Conservation (phyloP, 495 filamentous ascomycete species). For the Penicillium longicatenatum region DNA sequence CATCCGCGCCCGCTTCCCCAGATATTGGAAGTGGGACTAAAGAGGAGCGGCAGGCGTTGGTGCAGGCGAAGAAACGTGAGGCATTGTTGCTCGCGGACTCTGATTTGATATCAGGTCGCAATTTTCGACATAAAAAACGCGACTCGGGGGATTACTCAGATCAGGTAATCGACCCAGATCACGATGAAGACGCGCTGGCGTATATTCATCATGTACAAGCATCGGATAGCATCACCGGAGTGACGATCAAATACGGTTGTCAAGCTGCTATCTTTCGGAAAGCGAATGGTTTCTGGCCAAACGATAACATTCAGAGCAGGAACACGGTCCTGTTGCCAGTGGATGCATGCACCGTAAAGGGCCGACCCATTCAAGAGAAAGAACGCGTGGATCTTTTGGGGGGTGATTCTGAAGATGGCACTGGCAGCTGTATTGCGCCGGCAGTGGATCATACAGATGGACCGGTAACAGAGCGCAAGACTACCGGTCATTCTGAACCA, state of each 20-base stretch:
- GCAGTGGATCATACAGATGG: constrained; percentile 25
- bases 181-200: constrained; percentile 73
- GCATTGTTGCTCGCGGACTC: constrained; percentile 58
- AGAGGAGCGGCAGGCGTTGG: constrained; percentile 57
- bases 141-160: constrained; percentile 56
- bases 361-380: constrained; percentile 47
- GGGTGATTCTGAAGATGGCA: constrained; percentile 38
- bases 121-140: constrained; percentile 58
- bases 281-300: constrained; percentile 92
- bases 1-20: constrained; percentile 40
- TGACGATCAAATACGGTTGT: constrained; percentile 88
- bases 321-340: constrained; percentile 84
- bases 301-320: constrained; percentile 82
- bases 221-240: constrained; percentile 83
- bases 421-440: constrained; percentile 47
- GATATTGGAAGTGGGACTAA: constrained; percentile 55
- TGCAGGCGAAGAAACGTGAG: constrained; percentile 65
- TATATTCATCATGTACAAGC: constrained; percentile 87
- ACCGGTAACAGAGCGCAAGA: constrained; percentile 17
- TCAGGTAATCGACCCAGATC: constrained; percentile 44
- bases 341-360: constrained; percentile 85
- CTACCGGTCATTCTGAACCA: constrained; percentile 26
- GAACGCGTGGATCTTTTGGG: constrained; percentile 38
- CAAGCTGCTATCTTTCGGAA: constrained; percentile 75
- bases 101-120: constrained; percentile 44